Evolutionary conservation across 2,329 filamentous ascomycete genomes (phyloP).

Genomic region (Ascomycota sp.): DNA sequence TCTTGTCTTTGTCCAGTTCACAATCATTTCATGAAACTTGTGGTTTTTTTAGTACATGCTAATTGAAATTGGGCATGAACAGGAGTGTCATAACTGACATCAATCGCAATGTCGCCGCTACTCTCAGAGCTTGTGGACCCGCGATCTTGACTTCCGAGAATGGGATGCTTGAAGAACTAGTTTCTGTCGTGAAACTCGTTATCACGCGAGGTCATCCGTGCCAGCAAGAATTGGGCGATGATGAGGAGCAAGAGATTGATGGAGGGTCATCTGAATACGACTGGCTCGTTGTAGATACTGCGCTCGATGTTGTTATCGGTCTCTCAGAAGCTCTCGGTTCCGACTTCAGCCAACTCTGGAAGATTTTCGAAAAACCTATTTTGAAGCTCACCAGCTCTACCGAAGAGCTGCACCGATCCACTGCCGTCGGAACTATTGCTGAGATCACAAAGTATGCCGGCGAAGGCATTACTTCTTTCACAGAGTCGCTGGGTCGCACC

Average conservation of each 20-base stretch:
- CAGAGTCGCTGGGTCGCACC: conserved; percentile 53
- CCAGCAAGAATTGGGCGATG: conserved; percentile 73
- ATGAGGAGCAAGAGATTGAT: conserved; percentile 53
- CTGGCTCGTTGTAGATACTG: conserved; percentile 91
- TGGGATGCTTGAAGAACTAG: conserved; percentile 49
- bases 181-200: conserved; percentile 55
- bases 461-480: conserved; percentile 61
- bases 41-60: neutral
- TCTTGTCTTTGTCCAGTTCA: conserved; percentile 5
- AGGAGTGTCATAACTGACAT: conserved; percentile 85
- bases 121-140: conserved; percentile 78
- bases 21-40: neutral
- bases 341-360: conserved; percentile 76
- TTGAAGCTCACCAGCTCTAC: conserved; percentile 73
- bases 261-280: conserved; percentile 83
- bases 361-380: conserved; percentile 84
- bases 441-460: conserved; percentile 80
- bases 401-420: conserved; percentile 72
- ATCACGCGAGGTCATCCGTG: conserved; percentile 82
- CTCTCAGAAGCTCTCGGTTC: conserved; percentile 64
- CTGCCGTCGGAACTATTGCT: conserved; percentile 77
- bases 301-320: conserved; percentile 73
- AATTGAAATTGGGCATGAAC: neutral
- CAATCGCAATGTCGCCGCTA: conserved; percentile 80
- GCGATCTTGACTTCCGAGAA: conserved; percentile 57